Base-by-base conservation (phyloP, 2,329 filamentous ascomycete genomes). In the Aspergillus sp. region DNA sequence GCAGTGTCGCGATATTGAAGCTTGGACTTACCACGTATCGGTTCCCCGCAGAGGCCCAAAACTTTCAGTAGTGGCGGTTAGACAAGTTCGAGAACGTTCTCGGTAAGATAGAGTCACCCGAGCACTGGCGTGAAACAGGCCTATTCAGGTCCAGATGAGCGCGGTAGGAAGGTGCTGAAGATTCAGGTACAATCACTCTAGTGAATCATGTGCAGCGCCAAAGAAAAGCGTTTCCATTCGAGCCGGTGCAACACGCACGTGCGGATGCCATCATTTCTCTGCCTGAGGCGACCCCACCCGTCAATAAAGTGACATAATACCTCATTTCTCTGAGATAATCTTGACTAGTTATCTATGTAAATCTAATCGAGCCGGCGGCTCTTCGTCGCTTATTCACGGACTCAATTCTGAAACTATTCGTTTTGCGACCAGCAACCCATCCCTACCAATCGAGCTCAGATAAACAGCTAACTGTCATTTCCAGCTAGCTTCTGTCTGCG, bases 251-350 rank as follows among this genome's bases (percentile, higher is more conserved):
- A 58, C 52, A 39, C 51, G 58, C 67, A 68, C 67, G 65, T 68
- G 65, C 62, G 28, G 49, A n/a, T n/a, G 54, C 32, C 28, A 15
- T 13, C 19, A 30, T 15, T 55, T 55, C 57, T 52, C 10, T 68
- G 67, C 66, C 67, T 69, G 63, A 69, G 66, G 67, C 66, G 28
- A 10, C 56, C 39, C 61, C 12, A 21, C 36, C 45, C 19, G 41
- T 45, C 41, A 45, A 21, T 12, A 45, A 21, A 45, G 19, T 45
- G 41, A 45, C 41, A 45, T 45, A 45, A 45, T 45, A 12, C 41
- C 12, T 43, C 41, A 21, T 12, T 12, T 13, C 17, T 13, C 19
- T 13, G 41, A 45, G 41, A 45, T 23, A 21, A 36, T 15, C 12
- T 36, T 30, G 28, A 12, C 3, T 12, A 10, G 0, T 30, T 30